Evolutionary conservation across 2,329 filamentous ascomycete genomes (phyloP).

Genomic region (Lasiodiplodia sp.): DNA sequence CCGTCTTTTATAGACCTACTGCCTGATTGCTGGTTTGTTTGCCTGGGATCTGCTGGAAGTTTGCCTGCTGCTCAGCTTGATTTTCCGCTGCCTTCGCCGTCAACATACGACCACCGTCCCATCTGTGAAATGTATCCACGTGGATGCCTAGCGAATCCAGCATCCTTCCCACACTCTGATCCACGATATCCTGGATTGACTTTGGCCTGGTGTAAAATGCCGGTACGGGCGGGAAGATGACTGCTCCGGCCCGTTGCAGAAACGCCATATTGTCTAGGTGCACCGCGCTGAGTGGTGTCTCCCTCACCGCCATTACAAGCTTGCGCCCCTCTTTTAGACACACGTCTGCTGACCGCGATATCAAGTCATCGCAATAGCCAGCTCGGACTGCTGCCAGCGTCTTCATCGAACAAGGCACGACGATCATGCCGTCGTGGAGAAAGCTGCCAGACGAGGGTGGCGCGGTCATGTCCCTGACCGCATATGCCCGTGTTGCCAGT

Average conservation of each 20-base stretch:
- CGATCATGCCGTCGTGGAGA: constrained; percentile 56
- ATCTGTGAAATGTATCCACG: constrained; percentile 34
- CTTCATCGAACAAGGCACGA: constrained; percentile 59
- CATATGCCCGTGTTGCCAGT: constrained; percentile 41
- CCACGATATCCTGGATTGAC: constrained; percentile 33
- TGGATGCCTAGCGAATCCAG: constrained; percentile 56
- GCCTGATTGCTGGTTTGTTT: too few relatives aligned
- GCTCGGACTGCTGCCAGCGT: constrained; percentile 53
- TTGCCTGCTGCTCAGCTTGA: too few relatives aligned
- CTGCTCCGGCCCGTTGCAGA: constrained; percentile 25
- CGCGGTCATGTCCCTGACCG: constrained; percentile 53
- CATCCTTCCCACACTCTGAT: constrained; percentile 57
- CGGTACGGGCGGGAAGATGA: constrained; percentile 33
- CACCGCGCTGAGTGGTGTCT: constrained; percentile 57
- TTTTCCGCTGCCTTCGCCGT: too few relatives aligned
- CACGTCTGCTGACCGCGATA: constrained; percentile 56
- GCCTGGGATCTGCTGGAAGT: too few relatives aligned
- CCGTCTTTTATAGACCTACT: too few relatives aligned
- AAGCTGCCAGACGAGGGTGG: constrained; percentile 56
- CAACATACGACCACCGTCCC: too few relatives aligned
- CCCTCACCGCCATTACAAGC: constrained; percentile 52
- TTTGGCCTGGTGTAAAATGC: constrained; percentile 34
- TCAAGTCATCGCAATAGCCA: constrained; percentile 56
- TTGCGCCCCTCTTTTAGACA: constrained; percentile 54
- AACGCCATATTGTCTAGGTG: constrained; percentile 56